Evolutionary conservation across 73 alveolate species (phyloP).

Genomic region (Breviolum minutum): DNA sequence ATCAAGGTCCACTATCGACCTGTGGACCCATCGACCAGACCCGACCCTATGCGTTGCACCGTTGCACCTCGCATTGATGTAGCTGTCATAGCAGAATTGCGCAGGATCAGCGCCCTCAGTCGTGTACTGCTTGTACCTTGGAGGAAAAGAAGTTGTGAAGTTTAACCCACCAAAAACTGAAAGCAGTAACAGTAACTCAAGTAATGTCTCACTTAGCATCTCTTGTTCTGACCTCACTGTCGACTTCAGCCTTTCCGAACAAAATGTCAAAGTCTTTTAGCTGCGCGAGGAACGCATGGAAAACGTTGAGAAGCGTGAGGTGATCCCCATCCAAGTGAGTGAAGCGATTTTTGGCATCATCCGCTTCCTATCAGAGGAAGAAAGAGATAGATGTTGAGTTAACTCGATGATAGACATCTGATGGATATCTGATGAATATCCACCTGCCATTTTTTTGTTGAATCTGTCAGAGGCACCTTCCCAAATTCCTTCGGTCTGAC

Average conservation of each 20-base stretch:
- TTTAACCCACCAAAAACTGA: background rate
- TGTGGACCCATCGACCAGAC: background rate
- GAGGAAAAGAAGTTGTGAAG: background rate
- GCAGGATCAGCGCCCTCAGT: constrained; percentile 85
- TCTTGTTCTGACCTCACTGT: background rate
- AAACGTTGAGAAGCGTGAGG: constrained; percentile 98
- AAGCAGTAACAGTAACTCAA: background rate
- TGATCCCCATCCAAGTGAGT: constrained; percentile 99
- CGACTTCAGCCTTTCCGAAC: background rate
- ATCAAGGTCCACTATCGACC: no score
- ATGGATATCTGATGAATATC: background rate
- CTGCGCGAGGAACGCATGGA: constrained; percentile 96
- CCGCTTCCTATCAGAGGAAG: constrained; percentile 97
- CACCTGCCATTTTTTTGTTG: background rate
- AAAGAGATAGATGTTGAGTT: no score
- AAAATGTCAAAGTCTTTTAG: no score
- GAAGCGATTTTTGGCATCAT: constrained; percentile 99
- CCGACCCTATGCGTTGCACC: background rate
- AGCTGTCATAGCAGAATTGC: constrained; percentile 95
- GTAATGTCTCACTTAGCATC: background rate
- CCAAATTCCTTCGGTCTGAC: constrained; percentile 98
- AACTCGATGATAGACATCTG: background rate
- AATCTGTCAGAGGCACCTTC: constrained; percentile 30
- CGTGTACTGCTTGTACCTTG: constrained; percentile 91
- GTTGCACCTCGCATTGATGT: constrained; percentile 72